These are phyloP conservation scores for Suillus clintonianus DNA, from an alignment of 768 basidiomycete species.

Conservation along the genomic window DNA sequence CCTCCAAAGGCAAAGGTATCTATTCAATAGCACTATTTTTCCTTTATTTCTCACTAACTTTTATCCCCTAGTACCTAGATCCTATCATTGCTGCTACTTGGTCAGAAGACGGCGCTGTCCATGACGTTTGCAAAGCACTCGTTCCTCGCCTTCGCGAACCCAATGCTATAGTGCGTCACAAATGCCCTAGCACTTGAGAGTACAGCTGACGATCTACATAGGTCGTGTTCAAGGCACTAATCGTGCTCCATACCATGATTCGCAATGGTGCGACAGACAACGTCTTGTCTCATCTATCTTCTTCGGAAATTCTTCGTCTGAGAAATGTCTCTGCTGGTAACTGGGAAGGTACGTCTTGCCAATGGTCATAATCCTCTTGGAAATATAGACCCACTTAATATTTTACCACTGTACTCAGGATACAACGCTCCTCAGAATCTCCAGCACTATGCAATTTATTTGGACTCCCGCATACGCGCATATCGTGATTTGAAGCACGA, in stretches of 20 bases:
- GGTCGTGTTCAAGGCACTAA: constrained; percentile 98
- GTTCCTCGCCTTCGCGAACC: constrained; percentile 86
- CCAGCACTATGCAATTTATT: constrained; percentile 83
- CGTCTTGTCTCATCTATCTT: constrained; percentile 79
- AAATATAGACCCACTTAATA: constrained; percentile 1
- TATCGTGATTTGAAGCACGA: constrained; percentile 94
- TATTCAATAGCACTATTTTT: not conserved
- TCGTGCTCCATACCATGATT: constrained; percentile 96
- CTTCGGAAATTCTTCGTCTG: constrained; percentile 78
- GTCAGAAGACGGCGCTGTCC: constrained; percentile 89
- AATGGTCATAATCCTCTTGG: not conserved
- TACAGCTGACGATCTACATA: constrained; percentile 29
- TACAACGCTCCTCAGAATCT: constrained; percentile 86
- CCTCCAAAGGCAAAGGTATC: constrained; percentile 93
- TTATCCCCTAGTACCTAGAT: constrained; percentile 78
- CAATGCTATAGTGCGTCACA: constrained; percentile 77
- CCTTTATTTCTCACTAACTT: constrained; percentile 5
- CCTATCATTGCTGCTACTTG: constrained; percentile 97
- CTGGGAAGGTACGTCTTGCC: constrained; percentile 75
- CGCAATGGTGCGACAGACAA: constrained; percentile 96
- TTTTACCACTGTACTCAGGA: constrained; percentile 45
- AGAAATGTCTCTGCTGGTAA: constrained; percentile 77
- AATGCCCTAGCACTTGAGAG: not conserved
- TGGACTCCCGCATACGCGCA: constrained; percentile 84
- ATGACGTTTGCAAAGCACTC: constrained; percentile 91